Evolutionary conservation across 2,329 filamentous ascomycete species (phyloP).

Genomic region (Aspergillus candidus): DNA sequence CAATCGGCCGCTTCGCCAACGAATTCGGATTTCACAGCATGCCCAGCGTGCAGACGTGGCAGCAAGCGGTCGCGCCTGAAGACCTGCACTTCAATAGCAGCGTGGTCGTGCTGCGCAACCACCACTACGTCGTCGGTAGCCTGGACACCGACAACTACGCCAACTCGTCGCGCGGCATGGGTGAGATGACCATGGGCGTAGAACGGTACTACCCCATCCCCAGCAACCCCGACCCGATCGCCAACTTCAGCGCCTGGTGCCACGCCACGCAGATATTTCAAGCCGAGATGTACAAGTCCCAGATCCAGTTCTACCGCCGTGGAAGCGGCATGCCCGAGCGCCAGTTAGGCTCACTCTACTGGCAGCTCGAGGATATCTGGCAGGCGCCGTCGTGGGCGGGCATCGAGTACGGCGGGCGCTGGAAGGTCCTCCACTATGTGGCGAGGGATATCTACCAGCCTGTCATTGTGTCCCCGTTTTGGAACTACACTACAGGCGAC

Average conservation of each 20-base stretch:
- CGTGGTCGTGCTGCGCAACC: constrained; percentile 51
- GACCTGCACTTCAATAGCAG: constrained; percentile 55
- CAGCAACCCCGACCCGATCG: constrained; percentile 46
- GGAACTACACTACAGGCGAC: constrained; percentile 45
- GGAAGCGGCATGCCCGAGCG: constrained; percentile 53
- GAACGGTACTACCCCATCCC: constrained; percentile 53
- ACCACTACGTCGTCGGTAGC: constrained; percentile 51
- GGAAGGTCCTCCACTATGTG: constrained; percentile 57
- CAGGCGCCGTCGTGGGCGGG: constrained; percentile 59
- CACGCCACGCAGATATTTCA: constrained; percentile 60
- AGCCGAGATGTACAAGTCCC: constrained; percentile 54
- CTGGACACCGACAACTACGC: constrained; percentile 43
- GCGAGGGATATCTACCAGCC: constrained; percentile 53
- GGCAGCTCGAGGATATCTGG: constrained; percentile 62
- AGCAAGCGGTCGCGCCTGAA: constrained; percentile 45
- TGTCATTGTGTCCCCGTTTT: constrained; percentile 55
- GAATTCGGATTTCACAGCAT: constrained; percentile 61
- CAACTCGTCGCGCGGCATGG: constrained; percentile 33
- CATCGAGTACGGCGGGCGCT: constrained; percentile 57
- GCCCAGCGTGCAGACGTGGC: constrained; percentile 56
- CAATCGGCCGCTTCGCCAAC: constrained; percentile 55
- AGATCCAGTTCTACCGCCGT: constrained; percentile 57
- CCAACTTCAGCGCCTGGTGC: constrained; percentile 58
- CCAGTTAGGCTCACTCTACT: constrained; percentile 56
- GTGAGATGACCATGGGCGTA: constrained; percentile 54